These are phyloP conservation scores for Aureobasidium musti DNA, from an alignment of 2,329 filamentous ascomycete species.

Conservation along the genomic window DNA sequence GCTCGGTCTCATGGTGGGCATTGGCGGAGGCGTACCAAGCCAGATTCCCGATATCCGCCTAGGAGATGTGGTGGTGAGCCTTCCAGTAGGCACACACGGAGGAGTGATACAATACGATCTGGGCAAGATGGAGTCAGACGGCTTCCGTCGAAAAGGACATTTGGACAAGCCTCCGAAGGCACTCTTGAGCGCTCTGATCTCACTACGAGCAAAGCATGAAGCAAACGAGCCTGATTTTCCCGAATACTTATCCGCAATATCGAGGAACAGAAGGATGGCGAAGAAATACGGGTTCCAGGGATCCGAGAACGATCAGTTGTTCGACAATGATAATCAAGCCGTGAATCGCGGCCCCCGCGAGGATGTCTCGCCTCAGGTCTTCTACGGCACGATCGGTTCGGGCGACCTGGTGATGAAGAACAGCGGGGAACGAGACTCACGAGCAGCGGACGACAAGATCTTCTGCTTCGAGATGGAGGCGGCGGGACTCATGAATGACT, in stretches of 20 bases:
- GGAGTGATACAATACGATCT: constrained; percentile 38
- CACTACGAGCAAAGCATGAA: constrained; percentile 34
- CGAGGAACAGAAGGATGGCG: not conserved
- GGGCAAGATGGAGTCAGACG: constrained; percentile 30
- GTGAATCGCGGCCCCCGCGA: no score
- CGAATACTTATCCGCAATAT: not conserved
- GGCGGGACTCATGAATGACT: no score
- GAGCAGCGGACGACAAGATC: no score
- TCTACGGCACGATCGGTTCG: no score
- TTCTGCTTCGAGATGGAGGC: no score
- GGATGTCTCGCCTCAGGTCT: no score
- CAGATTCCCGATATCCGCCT: constrained; percentile 32
- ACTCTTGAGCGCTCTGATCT: constrained; percentile 35
- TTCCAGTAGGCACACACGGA: constrained; percentile 31
- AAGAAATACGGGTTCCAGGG: not conserved
- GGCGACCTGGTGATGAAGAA: no score
- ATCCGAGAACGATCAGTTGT: not conserved
- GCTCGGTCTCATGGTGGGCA: constrained; percentile 36
- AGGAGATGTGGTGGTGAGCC: constrained; percentile 37
- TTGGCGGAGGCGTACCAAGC: constrained; percentile 34
- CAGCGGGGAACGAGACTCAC: no score
- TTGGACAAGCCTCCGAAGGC: constrained; percentile 33
- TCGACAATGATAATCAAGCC: not conserved
- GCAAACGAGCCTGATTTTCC: not conserved
- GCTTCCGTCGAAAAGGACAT: constrained; percentile 31